Base-by-base conservation (phyloP, 371 early-diverging fungal species). In the Cokeromyces recurvatus region DNA sequence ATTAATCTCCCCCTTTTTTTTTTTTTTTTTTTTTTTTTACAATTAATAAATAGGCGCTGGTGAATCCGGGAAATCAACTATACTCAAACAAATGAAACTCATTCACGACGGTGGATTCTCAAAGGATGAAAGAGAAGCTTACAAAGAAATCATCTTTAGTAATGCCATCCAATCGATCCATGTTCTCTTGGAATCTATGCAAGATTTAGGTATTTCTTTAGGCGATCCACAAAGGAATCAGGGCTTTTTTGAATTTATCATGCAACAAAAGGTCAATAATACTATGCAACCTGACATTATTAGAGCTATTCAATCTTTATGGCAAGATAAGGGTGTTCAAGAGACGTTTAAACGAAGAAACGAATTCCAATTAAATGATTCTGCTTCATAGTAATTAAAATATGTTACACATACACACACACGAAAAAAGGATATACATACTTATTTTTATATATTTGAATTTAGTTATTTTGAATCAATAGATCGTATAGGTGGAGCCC, bases 11-110 rank as follows among this genome's bases (percentile, higher is more conserved):
- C 12, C 24, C 40, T 38, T 23, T 15, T 29, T 24, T 15, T 25
- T 14, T 20, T 24, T 43, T 4, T 39, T 8, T 24, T 24, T 20
- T 32, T 27, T 4, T n/a, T 12, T 37, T 3, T 9, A 16, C 6
- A 9, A 11, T 32, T 10, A 17, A 7, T 14, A 12, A 34, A 16
- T 32, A 94, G 95, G 97, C 53, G 92, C 96, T 22, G 98, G 98
- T 58, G 98, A 97, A 76, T 94, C 95, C 4, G 98, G 98, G 31
- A 97, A 97, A 70, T 89, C 90, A 32, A 97, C 98, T 9, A 92
- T 97, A 54, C 65, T 97, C 37, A 97, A 97, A 62, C 97, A 97
- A 63, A 96, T 97, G 95, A 91, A 91, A 64, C 76, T 95, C 40
- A 97, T 97, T 53, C 96, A 97, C 65, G 94, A 88, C 59, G 87